These are phyloP conservation scores for Boletus rubescentipes DNA, from an alignment of 768 basidiomycete species.

Conservation along the genomic window DNA sequence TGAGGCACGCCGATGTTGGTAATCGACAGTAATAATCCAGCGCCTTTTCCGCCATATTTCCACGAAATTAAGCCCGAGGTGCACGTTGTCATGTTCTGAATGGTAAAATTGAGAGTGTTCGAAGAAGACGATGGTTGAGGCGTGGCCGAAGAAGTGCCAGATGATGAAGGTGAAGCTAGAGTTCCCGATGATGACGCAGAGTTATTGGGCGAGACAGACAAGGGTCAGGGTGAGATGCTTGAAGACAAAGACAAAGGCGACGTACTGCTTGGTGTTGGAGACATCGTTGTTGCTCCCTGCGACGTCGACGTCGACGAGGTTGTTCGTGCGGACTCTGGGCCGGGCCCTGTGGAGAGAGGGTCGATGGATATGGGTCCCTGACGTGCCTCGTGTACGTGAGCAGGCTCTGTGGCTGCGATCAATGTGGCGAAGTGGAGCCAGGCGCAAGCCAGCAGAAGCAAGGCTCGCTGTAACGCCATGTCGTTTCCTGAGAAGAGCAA, in stretches of 20 bases:
- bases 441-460: background rate
- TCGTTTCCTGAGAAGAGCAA: background rate
- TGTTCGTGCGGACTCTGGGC: constrained; percentile 6
- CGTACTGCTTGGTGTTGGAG: constrained; percentile 18
- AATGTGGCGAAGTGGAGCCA: constrained; percentile 13
- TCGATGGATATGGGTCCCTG: constrained; percentile 10
- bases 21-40: constrained; percentile 35
- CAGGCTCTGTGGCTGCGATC: constrained; percentile 13
- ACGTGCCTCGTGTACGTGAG: constrained; percentile 20
- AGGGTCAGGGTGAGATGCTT: background rate
- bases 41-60: constrained; percentile 37
- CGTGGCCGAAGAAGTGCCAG: constrained; percentile 10
- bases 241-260: constrained; percentile 1
- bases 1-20: constrained; percentile 40
- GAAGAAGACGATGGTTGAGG: constrained; percentile 17
- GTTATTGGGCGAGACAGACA: background rate
- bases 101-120: constrained; percentile 20
- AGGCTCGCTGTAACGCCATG: constrained; percentile 14
- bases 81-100: constrained; percentile 38
- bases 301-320: constrained; percentile 5
- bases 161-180: constrained; percentile 13
- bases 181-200: background rate
- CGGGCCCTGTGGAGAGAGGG: background rate
- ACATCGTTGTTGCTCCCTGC: constrained; percentile 6
- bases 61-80: constrained; percentile 35